Percentiles rank a stretch among this genome's conserved stretches.
phyloP scores from a whole-genome alignment of 2,329 filamentous ascomycete genomes.

The Aspergillus alliaceus region DNA sequence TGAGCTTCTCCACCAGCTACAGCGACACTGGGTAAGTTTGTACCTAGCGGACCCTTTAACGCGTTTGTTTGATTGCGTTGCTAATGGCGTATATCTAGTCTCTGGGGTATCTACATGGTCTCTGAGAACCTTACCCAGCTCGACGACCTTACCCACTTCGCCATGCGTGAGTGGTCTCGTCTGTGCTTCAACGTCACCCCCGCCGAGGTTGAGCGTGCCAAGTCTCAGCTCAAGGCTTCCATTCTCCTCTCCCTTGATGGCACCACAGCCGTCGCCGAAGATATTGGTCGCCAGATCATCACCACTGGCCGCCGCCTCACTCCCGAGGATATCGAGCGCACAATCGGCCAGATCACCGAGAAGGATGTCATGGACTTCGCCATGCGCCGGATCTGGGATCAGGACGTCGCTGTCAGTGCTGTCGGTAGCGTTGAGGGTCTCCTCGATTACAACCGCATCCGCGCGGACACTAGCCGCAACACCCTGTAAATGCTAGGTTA shows the following conservation, averaged over 20 bases:
- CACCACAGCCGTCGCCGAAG: conserved; percentile 95
- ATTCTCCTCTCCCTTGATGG: conserved; percentile 96
- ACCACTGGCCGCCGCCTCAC: conserved; percentile 90
- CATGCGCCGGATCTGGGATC: conserved; percentile 93
- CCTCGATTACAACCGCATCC: conserved; percentile 53
- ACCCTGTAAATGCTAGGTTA: conserved; percentile 29
- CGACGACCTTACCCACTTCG: conserved; percentile 97
- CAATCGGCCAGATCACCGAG: conserved; percentile 83
- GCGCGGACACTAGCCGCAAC: conserved; percentile 87
- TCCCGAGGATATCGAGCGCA: conserved; percentile 91
- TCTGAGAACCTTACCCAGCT: conserved; percentile 83
- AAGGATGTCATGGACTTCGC: conserved; percentile 98
- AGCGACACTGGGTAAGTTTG: conserved; percentile 88
- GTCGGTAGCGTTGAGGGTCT: conserved; percentile 89
- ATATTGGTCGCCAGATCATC: conserved; percentile 97
- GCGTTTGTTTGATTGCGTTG: not conserved
- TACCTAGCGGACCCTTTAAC: not conserved
- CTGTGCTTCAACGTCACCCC: conserved; percentile 84
- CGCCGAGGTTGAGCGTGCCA: conserved; percentile 95
- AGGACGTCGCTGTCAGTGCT: conserved; percentile 90
- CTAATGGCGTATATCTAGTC: conserved; percentile 55
- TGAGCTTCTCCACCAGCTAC: conserved; percentile 99
- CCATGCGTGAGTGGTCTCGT: conserved; percentile 96
- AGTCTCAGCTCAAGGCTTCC: conserved; percentile 98
- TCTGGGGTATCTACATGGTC: conserved; percentile 99